These are phyloP conservation scores for Aegilops bicornis DNA, from an alignment of 176 grass and related monocot genomes.

Conservation along the genomic window DNA sequence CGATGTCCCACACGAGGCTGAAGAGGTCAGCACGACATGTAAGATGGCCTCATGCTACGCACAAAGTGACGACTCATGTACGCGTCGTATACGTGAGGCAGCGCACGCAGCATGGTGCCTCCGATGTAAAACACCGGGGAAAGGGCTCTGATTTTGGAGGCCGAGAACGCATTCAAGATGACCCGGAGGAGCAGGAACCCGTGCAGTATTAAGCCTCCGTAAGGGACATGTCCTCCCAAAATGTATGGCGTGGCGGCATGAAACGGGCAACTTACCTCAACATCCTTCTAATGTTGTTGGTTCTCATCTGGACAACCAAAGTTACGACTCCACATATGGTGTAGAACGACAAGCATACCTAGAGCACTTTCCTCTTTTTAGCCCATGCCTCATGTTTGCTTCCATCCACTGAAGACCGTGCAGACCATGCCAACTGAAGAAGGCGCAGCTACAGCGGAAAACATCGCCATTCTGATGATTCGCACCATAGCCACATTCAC, in stretches of 20 bases:
- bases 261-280: conserved; percentile 21
- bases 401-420: conserved; percentile 57
- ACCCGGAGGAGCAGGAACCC: conserved; percentile 79
- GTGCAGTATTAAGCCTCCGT: conserved; percentile 64
- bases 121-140: conserved; percentile 64
- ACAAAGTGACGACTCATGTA: conserved; percentile 45
- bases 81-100: conserved; percentile 71
- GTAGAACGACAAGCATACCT: conserved; percentile 71
- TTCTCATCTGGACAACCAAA: conserved; percentile 50
- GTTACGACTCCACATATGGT: conserved; percentile 56
- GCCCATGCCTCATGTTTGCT: conserved; percentile 53
- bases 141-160: conserved; percentile 63
- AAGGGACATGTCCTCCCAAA: conserved; percentile 65
- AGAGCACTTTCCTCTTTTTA: conserved; percentile 72
- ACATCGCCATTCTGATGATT: conserved; percentile 70
- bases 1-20: conserved; percentile 65
- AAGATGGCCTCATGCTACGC: conserved; percentile 41
- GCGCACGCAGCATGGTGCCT: conserved; percentile 43
- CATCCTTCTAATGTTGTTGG: conserved; percentile 15
- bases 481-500: conserved; percentile 72
- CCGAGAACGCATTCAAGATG: conserved; percentile 58
- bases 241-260: conserved; percentile 8
- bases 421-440: conserved; percentile 77
- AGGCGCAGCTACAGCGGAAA: conserved; percentile 69
- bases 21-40: conserved; percentile 68